Evolutionary conservation across 73 alveolate genomes (phyloP), one percentile per base, ranked within the genome.

Genomic region (Tetrahymena thermophila): DNA sequence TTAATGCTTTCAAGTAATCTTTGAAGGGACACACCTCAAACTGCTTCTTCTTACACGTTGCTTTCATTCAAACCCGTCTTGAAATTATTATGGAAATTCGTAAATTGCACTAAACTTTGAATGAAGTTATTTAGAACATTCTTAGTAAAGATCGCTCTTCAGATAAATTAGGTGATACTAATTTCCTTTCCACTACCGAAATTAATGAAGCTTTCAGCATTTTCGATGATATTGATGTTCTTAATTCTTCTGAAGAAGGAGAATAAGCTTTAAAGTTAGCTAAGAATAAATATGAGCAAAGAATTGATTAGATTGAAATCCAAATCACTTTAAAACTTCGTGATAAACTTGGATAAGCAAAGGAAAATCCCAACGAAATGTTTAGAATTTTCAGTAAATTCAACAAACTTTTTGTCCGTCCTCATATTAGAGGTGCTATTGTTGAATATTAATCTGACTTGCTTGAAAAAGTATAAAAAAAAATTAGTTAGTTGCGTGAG

Each of bases 391-490:
- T 98, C 85, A 95, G 98, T 58, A 98, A 97, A 93, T 98, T 98
- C 98, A 97, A 98, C 94, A 98, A 98, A 84, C 97, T 98, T 85
- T 97, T 98, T 93, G 96, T 97, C 93, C 96, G 99, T 93, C 99
- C 98, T 40, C 96, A 99, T 94, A 98, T 98, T 35, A 97, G 97
- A 96, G 98, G 98, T 43, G 99, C 99, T 28, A 98, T 98, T 93
- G 97, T 98, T 98, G 99, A 98, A 96, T 98, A 98, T 97, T 98
- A 98, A 96, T 97, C 98, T 35, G 97, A 98, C 94, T 89, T 98
- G 16, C 94, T 98, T 7, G 94, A 96, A 35, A 96, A 97, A 93
- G 98, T 98, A 43, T 96, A 96, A 93, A 98, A 96, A 56, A 98
- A 97, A 94, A 97, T 98, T 43, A 35, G 94, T 38, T 96, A 96